phyloP scores from a whole-genome alignment of 495 filamentous ascomycete species.

The Podospora conica region DNA sequence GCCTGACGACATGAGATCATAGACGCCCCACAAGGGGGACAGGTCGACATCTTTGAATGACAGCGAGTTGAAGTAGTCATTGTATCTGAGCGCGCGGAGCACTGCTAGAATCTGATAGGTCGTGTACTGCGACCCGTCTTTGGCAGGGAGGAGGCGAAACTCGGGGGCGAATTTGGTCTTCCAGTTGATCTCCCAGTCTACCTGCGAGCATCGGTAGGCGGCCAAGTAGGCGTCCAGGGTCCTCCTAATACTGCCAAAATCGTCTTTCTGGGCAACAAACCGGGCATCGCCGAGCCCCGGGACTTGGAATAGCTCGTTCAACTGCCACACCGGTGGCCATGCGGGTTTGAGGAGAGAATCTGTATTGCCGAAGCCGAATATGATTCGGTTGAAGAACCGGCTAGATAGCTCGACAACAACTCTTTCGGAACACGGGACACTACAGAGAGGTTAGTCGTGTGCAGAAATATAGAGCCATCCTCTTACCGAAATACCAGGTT shows the following conservation, averaged over 20 bases:
- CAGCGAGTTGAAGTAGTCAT: slow-evolving; percentile 79
- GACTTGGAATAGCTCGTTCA: slow-evolving; percentile 57
- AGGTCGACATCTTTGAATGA: slow-evolving; percentile 75
- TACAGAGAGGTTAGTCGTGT: slow-evolving; percentile 28
- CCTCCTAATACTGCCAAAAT: slow-evolving; percentile 72
- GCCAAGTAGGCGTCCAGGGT: slow-evolving; percentile 83
- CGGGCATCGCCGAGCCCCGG: slow-evolving; percentile 51
- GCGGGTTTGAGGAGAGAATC: slow-evolving; percentile 76
- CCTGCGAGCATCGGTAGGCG: slow-evolving; percentile 65
- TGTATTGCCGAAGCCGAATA: slow-evolving; percentile 62
- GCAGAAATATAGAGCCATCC: neutral
- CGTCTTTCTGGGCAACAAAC: slow-evolving; percentile 55
- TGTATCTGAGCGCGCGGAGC: slow-evolving; percentile 82
- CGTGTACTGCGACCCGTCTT: slow-evolving; percentile 56
- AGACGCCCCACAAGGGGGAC: slow-evolving; percentile 25
- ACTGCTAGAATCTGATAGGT: slow-evolving; percentile 75
- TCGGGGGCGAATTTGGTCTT: slow-evolving; percentile 73
- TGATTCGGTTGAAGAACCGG: slow-evolving; percentile 68
- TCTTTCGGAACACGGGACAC: slow-evolving; percentile 57
- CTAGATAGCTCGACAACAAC: slow-evolving; percentile 72
- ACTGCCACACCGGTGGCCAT: slow-evolving; percentile 68
- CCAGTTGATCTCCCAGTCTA: slow-evolving; percentile 73
- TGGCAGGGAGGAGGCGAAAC: slow-evolving; percentile 71
- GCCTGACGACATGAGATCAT: slow-evolving; percentile 26
- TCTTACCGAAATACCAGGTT: slow-evolving; percentile 73